Base-by-base conservation (phyloP, 1,284 basidiomycete species). In the Malassezia brasiliensis region DNA sequence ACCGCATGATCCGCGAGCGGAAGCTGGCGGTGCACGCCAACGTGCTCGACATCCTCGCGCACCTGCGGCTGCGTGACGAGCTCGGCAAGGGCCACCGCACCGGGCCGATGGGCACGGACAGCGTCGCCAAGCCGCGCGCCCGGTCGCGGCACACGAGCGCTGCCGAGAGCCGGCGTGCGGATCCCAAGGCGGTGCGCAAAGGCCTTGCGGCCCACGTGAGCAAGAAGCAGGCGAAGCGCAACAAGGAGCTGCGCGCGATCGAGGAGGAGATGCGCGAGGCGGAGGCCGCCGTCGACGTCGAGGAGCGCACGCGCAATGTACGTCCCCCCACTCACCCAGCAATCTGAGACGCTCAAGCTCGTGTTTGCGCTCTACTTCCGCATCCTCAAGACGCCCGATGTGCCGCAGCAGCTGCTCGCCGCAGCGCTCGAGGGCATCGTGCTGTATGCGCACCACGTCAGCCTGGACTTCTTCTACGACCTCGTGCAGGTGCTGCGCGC, bases 401-500 rank as follows among this genome's bases (percentile, higher is more conserved):
- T 79, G n/a, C 84, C 85, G 15, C 86, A 85, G 3, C 84, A 86
- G 6, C 81, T 98, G 9, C 80, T 98, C 19, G 85, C 90, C 11
- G 83, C 87, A 25, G 90, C 90, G 28, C 79, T 99, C 62, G 85
- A 87, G 69, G 94, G 94, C 59, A 86, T 99, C 66, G 84, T 90
- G 5, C 85, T 85, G 76, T 98, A 88, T 70, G 86, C 93, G 0
- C 94, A 98, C 75, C 82, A 96, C 53, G 90, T 99, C 76, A 99
- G 96, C 77, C 83, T 98, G 66, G 94, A 99, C 75, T 99, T 99
- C 77, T 99, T 99, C 83, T 85, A 86, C 64, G 94, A 98, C 77
- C 79, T 99, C 44, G 81, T 98, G 76, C 80, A 83, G 50, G 90
- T 94, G 1, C 79, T 99, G 32, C 87, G 88, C 74, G 80, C 81